Conservation (phyloP, 129 eudicot species). For the Logfia minima region DNA sequence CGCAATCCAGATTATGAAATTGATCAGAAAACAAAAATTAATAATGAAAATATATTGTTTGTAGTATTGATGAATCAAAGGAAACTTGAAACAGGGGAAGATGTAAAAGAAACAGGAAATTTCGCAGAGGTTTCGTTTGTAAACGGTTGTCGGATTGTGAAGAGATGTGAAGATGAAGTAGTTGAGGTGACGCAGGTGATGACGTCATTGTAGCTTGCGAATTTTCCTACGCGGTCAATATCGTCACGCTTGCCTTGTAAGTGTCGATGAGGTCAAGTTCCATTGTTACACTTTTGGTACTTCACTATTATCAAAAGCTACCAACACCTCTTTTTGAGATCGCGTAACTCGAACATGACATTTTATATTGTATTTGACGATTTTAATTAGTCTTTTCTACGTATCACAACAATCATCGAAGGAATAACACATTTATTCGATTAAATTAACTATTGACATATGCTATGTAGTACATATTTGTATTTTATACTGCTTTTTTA, state of each 20-base stretch:
- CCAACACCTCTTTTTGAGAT: too few species aligned
- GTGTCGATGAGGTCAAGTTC: conserved; percentile 25
- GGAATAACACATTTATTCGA: too few species aligned
- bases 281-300: not conserved
- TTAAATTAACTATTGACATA: too few species aligned
- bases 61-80: conserved; percentile 8
- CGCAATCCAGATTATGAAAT: conserved; percentile 3
- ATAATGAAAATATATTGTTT: not conserved
- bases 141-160: not conserved
- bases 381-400: too few species aligned
- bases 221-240: conserved; percentile 37
- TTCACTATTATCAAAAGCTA: too few species aligned
- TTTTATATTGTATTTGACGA: too few species aligned
- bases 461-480: too few species aligned
- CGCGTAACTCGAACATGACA: too few species aligned
- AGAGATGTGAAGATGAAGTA: conserved; percentile 29
- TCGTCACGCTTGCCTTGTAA: conserved; percentile 38
- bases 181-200: conserved; percentile 44
- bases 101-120: conserved; percentile 7
- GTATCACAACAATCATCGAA: too few species aligned
- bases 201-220: conserved; percentile 37
- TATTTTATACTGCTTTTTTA: too few species aligned
- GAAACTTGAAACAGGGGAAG: not conserved
- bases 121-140: conserved; percentile 27
- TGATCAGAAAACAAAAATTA: not conserved